A percentile compares a stretch with the other conserved stretches of the same genome.
phyloP scores from a whole-genome alignment of 2,329 filamentous ascomycete species.

The Whalleya microplaca region DNA sequence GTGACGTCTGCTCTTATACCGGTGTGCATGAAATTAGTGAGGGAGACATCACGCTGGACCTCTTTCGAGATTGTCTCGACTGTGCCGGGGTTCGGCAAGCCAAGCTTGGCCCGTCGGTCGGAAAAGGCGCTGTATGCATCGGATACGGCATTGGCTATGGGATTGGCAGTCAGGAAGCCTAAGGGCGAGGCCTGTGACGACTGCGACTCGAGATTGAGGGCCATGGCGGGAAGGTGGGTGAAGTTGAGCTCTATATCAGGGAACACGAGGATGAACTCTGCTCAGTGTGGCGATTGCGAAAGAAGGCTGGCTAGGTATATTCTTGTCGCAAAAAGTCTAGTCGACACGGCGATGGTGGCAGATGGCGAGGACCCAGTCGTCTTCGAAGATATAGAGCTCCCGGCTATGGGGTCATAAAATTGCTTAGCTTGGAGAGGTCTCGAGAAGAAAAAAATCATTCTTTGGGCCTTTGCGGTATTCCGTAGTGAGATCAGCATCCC shows the following conservation, averaged over 20 bases:
- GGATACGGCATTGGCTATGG: conserved; percentile 68
- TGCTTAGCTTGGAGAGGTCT: conserved; percentile 15
- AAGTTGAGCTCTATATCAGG: conserved; percentile 32
- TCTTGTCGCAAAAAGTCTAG: conserved; percentile 1
- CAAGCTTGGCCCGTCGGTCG: conserved; percentile 84
- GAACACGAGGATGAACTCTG: conserved; percentile 28
- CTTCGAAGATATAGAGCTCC: conserved; percentile 17
- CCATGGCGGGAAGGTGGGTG: conserved; percentile 48
- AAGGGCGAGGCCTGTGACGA: conserved; percentile 50
- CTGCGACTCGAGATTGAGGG: conserved; percentile 45
- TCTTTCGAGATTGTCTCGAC: conserved; percentile 89
- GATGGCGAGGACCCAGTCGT: conserved; percentile 1
- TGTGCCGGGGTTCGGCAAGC: conserved; percentile 88
- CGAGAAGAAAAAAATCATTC: conserved; percentile 16
- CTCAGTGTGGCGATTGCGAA: background rate
- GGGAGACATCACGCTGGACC: conserved; percentile 93
- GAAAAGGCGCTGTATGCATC: conserved; percentile 83
- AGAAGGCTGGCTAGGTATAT: background rate
- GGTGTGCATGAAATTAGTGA: conserved; percentile 96
- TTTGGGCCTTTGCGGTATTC: conserved; percentile 12
- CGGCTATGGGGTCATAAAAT: conserved; percentile 17
- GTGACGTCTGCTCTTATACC: conserved; percentile 95
- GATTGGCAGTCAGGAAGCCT: conserved; percentile 74
- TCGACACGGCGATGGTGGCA: background rate
- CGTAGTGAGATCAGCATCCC: conserved; percentile 21